Evolutionary conservation across 768 basidiomycete genomes (phyloP), one percentile per base, ranked within the genome.

Genomic region (Rhizopogon vinicolor): DNA sequence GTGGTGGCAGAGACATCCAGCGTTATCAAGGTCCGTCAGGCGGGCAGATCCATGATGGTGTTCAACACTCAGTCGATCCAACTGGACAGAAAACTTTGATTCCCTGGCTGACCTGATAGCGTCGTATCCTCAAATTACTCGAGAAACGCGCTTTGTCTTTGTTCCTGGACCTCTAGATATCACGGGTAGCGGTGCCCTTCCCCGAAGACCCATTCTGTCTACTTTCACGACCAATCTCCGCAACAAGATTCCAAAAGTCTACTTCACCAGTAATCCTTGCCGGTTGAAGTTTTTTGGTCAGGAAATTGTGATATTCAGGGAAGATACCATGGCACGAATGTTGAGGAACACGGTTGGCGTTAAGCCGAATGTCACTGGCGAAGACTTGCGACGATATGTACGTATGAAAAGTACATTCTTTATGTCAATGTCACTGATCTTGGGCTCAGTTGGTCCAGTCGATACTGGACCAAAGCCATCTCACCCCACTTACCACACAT

Each of bases 121-220:
- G 5, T 80, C 85, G 6, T 97, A 93, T 64, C 88, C 92, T 2
- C 68, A 78, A 44, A 86, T 98, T 50, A 82, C 85, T 19, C 81
- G 85, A 6, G 73, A 73, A 43, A 93, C 94, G 0, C 92, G 95
- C 66, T 97, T 98, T 69, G 82, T 98, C 52, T 84, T 99, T 60
- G 87, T 98, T 19, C 97, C 97, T 5, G 97, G 97, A 6, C 97
- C 97, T 2, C 74, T 91, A 50, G 97, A 99, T 72, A 80, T 96
- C 25, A 86, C 89, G 1, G 76, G 89, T 53, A 92, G 92, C 53
- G 78, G 86, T 9, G 82, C 87, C 19, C 73, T 97, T 12, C 97
- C 97, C 29, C 85, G 92, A 33, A 83, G 84, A 41, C 82, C 91
- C 1, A 76, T 99, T 29, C 81, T 98, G 4, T 82, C 89, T 1